phyloP scores from a whole-genome alignment of 768 basidiomycete species.

The Lactarius tabidus region DNA sequence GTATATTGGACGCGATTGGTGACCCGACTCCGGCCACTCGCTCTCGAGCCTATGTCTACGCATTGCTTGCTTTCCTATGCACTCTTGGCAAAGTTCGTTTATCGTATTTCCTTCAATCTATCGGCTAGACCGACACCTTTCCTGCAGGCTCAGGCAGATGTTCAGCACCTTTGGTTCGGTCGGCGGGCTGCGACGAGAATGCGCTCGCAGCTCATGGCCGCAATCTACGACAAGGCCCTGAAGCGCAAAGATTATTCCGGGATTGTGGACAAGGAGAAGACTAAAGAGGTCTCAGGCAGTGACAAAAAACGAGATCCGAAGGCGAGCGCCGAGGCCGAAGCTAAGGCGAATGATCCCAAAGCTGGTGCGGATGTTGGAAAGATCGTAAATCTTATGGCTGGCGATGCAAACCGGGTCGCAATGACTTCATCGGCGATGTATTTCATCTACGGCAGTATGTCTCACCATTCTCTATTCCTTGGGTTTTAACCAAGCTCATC shows the following conservation, averaged over 20 bases:
- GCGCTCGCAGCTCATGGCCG: slow-evolving; percentile 74
- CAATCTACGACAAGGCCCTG: slow-evolving; percentile 86
- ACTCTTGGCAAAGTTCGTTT: slow-evolving; percentile 48
- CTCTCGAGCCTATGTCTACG: slow-evolving; percentile 70
- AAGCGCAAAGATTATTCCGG: slow-evolving; percentile 83
- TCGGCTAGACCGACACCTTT: background rate
- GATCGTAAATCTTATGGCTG: slow-evolving; percentile 86
- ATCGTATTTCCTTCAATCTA: background rate
- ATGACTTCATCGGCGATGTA: slow-evolving; percentile 54
- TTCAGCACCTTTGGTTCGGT: slow-evolving; percentile 76
- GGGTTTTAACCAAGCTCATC: background rate
- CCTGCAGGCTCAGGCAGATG: slow-evolving; percentile 45
- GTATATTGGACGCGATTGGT: slow-evolving; percentile 57
- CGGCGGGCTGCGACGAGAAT: slow-evolving; percentile 72
- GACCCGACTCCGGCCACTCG: slow-evolving; percentile 48
- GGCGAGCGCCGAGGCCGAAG: background rate
- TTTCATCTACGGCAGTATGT: slow-evolving; percentile 61
- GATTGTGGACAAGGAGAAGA: slow-evolving; percentile 51
- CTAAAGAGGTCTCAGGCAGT: background rate
- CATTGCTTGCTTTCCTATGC: slow-evolving; percentile 66
- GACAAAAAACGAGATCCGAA: slow-evolving; percentile 21
- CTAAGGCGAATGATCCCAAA: slow-evolving; percentile 49
- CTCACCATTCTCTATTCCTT: slow-evolving; percentile 6
- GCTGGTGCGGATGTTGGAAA: slow-evolving; percentile 85
- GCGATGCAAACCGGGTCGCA: slow-evolving; percentile 60